Evolutionary conservation across 2,329 filamentous ascomycete species (phyloP), one percentile per base, ranked within the genome.

Genomic region (Chrysoporthe austroafricana): DNA sequence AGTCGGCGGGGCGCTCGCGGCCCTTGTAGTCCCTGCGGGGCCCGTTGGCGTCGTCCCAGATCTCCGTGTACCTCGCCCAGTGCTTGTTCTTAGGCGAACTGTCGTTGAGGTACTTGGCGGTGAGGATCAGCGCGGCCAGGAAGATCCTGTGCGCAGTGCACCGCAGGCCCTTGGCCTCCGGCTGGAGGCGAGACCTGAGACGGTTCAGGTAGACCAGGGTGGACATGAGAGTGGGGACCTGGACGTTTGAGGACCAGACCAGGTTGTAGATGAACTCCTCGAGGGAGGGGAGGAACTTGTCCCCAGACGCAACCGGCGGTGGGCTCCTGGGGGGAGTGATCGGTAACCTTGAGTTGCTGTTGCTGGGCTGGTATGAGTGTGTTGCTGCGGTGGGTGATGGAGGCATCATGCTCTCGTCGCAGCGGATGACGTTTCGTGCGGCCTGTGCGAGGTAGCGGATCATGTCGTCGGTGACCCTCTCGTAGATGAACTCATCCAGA

Each of bases 11-110:
- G 63, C 63, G 63, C 63, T 84, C 82, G 13, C 89, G 88, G 78
- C 85, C 91, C 43, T 46, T 36, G 42, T 58, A 36, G 43, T 50
- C 46, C 26, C 56, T 39, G 44, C 63, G 63, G 52, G 63, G 63
- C n/a, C 63, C 63, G 18, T 52, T 42, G 44, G 44, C 32, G 54
- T 59, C 56, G 43, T 60, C 56, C 54, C 56, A 65, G 73, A 97
- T 90, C 74, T 90, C 83, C 69, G 91, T 97, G 85, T 98, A 99
- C 75, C 90, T 91, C 72, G 96, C 94, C 96, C 96, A 99, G 86
- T 99, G 96, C 89, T 98, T 98, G 88, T 99, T 99, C 90, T 98
- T 98, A 71, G 96, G 96, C 14, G 94, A 97, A 70, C 94, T 97
- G 85, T 98, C 96, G 79, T 99, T 98, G 73, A 98, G 87, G 80